Conservation (phyloP, 768 basidiomycete species). For the Exsudoporus frostii region DNA sequence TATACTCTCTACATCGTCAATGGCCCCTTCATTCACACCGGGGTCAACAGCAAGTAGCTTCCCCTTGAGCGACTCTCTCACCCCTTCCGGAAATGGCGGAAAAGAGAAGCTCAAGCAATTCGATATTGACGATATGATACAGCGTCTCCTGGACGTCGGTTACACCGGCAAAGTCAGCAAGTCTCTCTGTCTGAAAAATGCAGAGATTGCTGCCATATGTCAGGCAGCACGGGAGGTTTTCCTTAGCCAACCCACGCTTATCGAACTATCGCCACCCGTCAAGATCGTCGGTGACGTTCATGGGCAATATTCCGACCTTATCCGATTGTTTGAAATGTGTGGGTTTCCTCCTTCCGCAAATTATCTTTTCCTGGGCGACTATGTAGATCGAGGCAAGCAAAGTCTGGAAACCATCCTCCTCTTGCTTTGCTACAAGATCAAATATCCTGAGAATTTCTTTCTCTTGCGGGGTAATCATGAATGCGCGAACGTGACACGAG, state of each 20-base stretch:
- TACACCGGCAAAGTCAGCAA: slow-evolving; percentile 99
- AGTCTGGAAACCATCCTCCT: slow-evolving; percentile 97
- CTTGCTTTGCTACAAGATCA: slow-evolving; percentile 98
- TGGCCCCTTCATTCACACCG: slow-evolving; percentile 46
- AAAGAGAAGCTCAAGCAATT: slow-evolving; percentile 67
- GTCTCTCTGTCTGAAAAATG: slow-evolving; percentile 91
- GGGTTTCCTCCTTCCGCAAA: slow-evolving; percentile 97
- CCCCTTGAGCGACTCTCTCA: slow-evolving; percentile 35
- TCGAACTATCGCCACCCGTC: slow-evolving; percentile 96
- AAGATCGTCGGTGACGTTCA: slow-evolving; percentile 99
- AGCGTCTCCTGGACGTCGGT: slow-evolving; percentile 91
- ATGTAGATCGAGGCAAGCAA: slow-evolving; percentile 98
- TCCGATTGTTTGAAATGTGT: slow-evolving; percentile 98
- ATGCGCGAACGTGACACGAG: slow-evolving; percentile 98
- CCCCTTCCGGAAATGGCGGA: slow-evolving; percentile 35
- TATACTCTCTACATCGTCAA: slow-evolving; percentile 72
- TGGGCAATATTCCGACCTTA: slow-evolving; percentile 98
- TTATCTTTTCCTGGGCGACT: slow-evolving; percentile 98
- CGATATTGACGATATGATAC: slow-evolving; percentile 98
- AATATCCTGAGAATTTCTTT: slow-evolving; percentile 99
- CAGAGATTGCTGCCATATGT: slow-evolving; percentile 92
- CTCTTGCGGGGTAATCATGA: slow-evolving; percentile 97
- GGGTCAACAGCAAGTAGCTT: slow-evolving; percentile 45
- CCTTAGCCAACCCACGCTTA: slow-evolving; percentile 91
- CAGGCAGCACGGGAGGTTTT: slow-evolving; percentile 95